Percentiles rank a stretch among this genome's conserved stretches.
Evolutionary conservation across 768 basidiomycete species (phyloP).

Genomic region (Suillus subluteus): DNA sequence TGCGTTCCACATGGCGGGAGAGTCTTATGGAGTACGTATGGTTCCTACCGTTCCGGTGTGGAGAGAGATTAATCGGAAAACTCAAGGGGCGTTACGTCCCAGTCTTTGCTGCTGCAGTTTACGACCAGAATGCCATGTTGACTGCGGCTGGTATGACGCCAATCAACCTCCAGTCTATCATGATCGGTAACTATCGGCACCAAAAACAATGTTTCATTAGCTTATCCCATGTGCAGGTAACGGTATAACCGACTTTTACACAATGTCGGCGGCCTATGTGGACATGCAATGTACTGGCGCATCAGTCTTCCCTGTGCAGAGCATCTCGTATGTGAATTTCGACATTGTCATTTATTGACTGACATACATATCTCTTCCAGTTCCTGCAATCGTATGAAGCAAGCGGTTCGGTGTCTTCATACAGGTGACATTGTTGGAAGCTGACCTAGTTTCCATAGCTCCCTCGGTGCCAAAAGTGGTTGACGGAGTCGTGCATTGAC

Average conservation of each 20-base stretch:
- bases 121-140: constrained; percentile 50
- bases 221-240: constrained; percentile 38
- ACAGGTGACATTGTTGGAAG: not conserved
- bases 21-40: constrained; percentile 54
- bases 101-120: constrained; percentile 50
- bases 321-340: constrained; percentile 42
- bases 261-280: constrained; percentile 45
- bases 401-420: constrained; percentile 33
- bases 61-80: not conserved
- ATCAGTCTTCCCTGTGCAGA: constrained; percentile 49
- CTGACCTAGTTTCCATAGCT: constrained; percentile 44
- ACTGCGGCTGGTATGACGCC: constrained; percentile 49
- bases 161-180: constrained; percentile 50
- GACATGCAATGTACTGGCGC: constrained; percentile 61
- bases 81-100: constrained; percentile 55
- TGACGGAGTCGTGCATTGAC: constrained; percentile 63
- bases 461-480: constrained; percentile 67
- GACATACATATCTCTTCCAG: constrained; percentile 19
- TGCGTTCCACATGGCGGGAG: constrained; percentile 61
- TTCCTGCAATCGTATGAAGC: constrained; percentile 48
- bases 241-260: constrained; percentile 44
- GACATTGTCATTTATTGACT: constrained; percentile 9
- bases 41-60: not conserved
- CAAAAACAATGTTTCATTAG: not conserved
- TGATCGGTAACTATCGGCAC: constrained; percentile 44